These are phyloP conservation scores for Aspergillus transmontanensis DNA, from an alignment of 2,329 filamentous ascomycete genomes.

Conservation along the genomic window DNA sequence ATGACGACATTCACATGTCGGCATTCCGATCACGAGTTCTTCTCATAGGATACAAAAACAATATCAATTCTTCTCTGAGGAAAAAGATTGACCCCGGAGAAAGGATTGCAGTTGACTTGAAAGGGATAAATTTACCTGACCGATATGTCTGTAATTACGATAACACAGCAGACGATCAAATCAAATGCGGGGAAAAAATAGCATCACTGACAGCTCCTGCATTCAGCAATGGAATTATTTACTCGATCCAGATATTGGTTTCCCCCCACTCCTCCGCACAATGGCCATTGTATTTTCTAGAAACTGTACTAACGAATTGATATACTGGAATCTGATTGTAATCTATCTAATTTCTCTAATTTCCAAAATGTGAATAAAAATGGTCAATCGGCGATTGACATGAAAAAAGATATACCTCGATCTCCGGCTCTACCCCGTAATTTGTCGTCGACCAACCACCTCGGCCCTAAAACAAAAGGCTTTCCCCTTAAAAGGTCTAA, in stretches of 20 bases:
- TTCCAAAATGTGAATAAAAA: too few species aligned
- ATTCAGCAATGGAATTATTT: slow-evolving; percentile 1
- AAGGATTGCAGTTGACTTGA: background rate
- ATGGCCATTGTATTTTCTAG: background rate
- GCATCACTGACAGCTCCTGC: background rate
- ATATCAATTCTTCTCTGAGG: background rate
- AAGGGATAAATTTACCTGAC: background rate
- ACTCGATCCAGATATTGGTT: background rate
- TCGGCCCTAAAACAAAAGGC: background rate
- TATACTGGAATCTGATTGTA: background rate
- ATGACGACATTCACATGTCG: slow-evolving; percentile 11
- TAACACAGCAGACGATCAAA: background rate
- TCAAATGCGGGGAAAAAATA: slow-evolving; percentile 2
- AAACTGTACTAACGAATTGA: background rate
- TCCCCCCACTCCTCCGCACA: background rate
- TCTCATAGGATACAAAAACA: background rate
- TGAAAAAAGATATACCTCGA: background rate
- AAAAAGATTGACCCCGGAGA: background rate
- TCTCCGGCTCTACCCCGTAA: background rate
- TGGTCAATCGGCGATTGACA: too few species aligned
- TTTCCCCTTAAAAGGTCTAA: background rate
- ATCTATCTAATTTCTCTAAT: background rate
- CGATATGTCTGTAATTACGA: background rate
- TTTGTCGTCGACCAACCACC: slow-evolving; percentile 12
- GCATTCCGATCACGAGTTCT: background rate